These are phyloP conservation scores for Dysphania ambrosioides DNA, from an alignment of 148 eudicot species.

Conservation along the genomic window DNA sequence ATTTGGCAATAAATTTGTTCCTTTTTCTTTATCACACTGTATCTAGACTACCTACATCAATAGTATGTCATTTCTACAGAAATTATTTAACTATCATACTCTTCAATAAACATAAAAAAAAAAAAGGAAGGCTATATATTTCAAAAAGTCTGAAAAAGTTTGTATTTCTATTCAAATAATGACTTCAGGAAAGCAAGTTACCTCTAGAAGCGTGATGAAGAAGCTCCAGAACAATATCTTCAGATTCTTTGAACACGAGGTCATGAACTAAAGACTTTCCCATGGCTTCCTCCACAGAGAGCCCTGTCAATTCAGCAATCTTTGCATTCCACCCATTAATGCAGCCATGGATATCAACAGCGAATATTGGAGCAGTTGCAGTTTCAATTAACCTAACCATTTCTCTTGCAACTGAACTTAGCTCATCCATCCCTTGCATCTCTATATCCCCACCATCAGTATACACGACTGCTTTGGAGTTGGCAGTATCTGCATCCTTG, in stretches of 20 bases:
- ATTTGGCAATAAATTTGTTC: slow-evolving; percentile 1
- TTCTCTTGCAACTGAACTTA: slow-evolving; percentile 76
- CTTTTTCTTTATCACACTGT: background rate
- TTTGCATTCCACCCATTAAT: slow-evolving; percentile 97
- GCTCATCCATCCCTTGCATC: slow-evolving; percentile 61
- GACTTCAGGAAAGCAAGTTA: slow-evolving; percentile 24
- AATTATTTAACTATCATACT: background rate
- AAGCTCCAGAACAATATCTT: slow-evolving; percentile 60
- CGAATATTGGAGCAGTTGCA: slow-evolving; percentile 92
- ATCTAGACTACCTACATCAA: background rate
- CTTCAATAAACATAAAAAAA: background rate
- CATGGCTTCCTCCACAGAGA: slow-evolving; percentile 79
- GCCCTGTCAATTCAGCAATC: slow-evolving; percentile 78
- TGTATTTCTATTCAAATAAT: background rate
- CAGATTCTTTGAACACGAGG: slow-evolving; percentile 65
- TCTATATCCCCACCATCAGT: slow-evolving; percentile 44
- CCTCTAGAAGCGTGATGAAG: slow-evolving; percentile 67
- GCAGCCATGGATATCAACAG: slow-evolving; percentile 66
- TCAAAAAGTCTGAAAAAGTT: background rate
- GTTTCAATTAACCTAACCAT: slow-evolving; percentile 97
- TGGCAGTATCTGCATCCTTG: slow-evolving; percentile 41
- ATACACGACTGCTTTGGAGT: slow-evolving; percentile 51
- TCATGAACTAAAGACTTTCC: slow-evolving; percentile 84
- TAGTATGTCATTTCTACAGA: background rate
- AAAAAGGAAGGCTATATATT: background rate